Conservation (phyloP, 2,329 filamentous ascomycete genomes). For the Penicillium nordicum region DNA sequence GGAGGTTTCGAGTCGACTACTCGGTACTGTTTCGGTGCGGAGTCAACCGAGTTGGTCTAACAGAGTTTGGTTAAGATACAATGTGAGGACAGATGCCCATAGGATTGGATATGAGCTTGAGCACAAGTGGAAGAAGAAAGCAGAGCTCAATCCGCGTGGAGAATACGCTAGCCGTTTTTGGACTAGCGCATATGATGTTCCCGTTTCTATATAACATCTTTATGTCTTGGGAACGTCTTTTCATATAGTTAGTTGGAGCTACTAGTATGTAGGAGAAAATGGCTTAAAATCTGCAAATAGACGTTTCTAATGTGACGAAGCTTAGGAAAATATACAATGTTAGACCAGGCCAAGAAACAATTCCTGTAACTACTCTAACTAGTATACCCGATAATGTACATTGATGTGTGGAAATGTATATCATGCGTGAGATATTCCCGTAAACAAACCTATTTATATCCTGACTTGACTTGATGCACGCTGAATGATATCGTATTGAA, state of each 20-base stretch:
- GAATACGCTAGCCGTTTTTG: background rate
- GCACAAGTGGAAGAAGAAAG: conserved; percentile 2
- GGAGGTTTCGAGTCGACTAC: background rate
- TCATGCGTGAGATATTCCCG: background rate
- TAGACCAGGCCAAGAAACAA: too few species aligned
- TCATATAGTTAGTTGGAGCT: too few species aligned
- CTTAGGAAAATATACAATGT: too few species aligned
- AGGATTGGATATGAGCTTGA: background rate
- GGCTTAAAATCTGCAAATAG: too few species aligned
- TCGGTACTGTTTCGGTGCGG: background rate
- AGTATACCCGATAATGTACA: too few species aligned
- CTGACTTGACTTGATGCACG: too few species aligned
- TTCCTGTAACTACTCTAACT: too few species aligned
- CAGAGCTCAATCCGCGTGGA: conserved; percentile 10
- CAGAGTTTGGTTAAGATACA: background rate
- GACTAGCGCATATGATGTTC: background rate
- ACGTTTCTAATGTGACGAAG: too few species aligned
- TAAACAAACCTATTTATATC: background rate
- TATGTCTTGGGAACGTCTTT: too few species aligned
- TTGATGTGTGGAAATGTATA: too few species aligned
- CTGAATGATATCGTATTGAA: background rate
- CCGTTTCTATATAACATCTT: too few species aligned
- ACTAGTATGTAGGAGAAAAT: too few species aligned
- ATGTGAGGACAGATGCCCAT: conserved; percentile 3
- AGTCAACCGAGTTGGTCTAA: background rate